A percentile compares a stretch with the other conserved stretches of the same genome.
These are phyloP conservation scores for Amauroascus niger DNA, from an alignment of 2,329 filamentous ascomycete genomes.

Conservation along the genomic window DNA sequence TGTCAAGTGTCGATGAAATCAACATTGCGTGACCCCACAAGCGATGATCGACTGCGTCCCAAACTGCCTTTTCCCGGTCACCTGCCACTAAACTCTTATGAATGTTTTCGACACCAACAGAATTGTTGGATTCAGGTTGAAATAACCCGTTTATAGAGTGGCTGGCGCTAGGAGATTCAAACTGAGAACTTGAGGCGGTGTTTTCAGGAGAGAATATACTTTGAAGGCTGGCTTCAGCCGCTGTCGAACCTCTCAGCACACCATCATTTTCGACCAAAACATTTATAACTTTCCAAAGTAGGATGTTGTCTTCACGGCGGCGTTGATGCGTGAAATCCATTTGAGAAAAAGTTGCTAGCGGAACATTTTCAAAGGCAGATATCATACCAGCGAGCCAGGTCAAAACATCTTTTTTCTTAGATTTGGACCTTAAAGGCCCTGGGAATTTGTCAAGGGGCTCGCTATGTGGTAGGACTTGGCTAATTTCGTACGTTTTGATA, in stretches of 20 bases:
- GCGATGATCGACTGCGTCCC: constrained; percentile 84
- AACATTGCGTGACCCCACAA: constrained; percentile 96
- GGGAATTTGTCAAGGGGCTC: constrained; percentile 75
- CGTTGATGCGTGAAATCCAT: constrained; percentile 47
- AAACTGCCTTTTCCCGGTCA: constrained; percentile 82
- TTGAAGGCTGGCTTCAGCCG: constrained; percentile 64
- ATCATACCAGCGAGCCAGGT: constrained; percentile 73
- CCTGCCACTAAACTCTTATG: constrained; percentile 54
- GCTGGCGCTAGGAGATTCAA: neutral
- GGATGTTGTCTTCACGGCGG: constrained; percentile 60
- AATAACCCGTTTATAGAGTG: neutral
- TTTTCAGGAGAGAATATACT: constrained; percentile 51
- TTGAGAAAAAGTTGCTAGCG: constrained; percentile 41
- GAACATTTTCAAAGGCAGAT: constrained; percentile 54
- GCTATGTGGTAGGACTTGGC: constrained; percentile 59
- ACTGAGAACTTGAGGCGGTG: constrained; percentile 4
- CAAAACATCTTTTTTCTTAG: constrained; percentile 88
- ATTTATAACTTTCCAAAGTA: constrained; percentile 80
- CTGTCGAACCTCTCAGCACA: constrained; percentile 59
- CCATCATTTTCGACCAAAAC: constrained; percentile 83
- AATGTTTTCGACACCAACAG: constrained; percentile 12
- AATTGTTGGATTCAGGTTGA: constrained; percentile 11
- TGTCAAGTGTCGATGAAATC: constrained; percentile 69
- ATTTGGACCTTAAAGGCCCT: constrained; percentile 76
- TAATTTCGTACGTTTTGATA: constrained; percentile 65